phyloP scores from a whole-genome alignment of 2,329 filamentous ascomycete species.

The Didymella exigua region DNA sequence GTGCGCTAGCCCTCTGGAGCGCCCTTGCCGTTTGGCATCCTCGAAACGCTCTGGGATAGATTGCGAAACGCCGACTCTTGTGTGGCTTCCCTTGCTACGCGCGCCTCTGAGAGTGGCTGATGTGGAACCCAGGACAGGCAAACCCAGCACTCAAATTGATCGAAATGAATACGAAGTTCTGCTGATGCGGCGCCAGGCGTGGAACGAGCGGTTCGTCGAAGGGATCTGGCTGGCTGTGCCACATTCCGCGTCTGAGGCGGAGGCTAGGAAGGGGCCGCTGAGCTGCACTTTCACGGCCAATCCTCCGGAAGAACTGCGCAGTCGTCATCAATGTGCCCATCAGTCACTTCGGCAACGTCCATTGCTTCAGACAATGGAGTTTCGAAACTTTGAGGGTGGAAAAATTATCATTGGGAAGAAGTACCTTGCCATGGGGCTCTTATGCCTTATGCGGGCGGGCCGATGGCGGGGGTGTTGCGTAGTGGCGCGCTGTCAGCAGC shows the following conservation, averaged over 20 bases:
- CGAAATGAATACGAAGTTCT: neutral
- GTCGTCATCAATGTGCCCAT: conserved; percentile 1
- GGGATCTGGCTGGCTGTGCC: conserved; percentile 25
- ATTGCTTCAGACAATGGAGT: conserved; percentile 9
- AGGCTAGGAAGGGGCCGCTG: too few species aligned
- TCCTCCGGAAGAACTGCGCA: neutral
- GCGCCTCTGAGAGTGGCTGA: neutral
- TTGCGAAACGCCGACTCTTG: conserved; percentile 7
- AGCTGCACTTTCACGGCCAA: neutral
- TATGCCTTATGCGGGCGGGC: conserved; percentile 5
- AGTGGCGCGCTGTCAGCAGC: neutral
- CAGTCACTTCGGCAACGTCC: conserved; percentile 7
- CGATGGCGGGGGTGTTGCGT: neutral
- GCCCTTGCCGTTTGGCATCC: conserved; percentile 7
- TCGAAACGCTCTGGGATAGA: conserved; percentile 17
- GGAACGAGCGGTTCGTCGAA: conserved; percentile 30
- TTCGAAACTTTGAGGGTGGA: conserved; percentile 4
- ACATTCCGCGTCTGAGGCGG: conserved; percentile 35
- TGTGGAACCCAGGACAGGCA: neutral
- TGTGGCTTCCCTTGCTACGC: conserved; percentile 4
- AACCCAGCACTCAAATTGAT: neutral
- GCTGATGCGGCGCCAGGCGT: conserved; percentile 5
- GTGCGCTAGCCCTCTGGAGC: conserved; percentile 35
- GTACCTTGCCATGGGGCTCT: neutral
- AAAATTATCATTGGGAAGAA: neutral